A percentile compares a stretch with the other conserved stretches of the same genome.
Evolutionary conservation across 306 rosid species (phyloP).

Genomic region (Dryas alaskensis): DNA sequence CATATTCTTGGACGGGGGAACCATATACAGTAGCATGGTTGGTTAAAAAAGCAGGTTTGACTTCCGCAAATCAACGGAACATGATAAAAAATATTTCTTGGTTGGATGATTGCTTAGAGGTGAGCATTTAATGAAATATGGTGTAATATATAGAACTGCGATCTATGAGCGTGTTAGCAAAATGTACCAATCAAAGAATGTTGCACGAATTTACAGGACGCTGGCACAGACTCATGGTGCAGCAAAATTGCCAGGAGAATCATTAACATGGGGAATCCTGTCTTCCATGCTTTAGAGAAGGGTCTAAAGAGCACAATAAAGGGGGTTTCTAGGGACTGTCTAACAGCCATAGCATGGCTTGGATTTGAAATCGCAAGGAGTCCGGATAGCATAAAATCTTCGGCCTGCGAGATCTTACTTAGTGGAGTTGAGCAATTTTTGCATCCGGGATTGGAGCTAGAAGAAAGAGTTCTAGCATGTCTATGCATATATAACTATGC

Average conservation of each 20-base stretch:
- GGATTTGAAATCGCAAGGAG: conserved; percentile 67
- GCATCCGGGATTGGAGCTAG: conserved; percentile 74
- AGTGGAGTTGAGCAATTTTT: conserved; percentile 63
- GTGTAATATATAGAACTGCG: neutral
- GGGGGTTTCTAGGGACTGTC: conserved; percentile 63
- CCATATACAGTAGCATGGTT: conserved; percentile 77
- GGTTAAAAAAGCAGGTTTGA: conserved; percentile 63
- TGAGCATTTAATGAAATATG: conserved; percentile 21
- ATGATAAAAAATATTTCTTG: conserved; percentile 60
- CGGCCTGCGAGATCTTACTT: conserved; percentile 61
- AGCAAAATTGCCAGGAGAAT: conserved; percentile 52
- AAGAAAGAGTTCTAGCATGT: conserved; percentile 75
- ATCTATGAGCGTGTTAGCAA: neutral
- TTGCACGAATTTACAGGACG: conserved; percentile 56
- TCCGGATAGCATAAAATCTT: conserved; percentile 47
- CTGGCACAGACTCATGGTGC: conserved; percentile 68
- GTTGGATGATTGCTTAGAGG: conserved; percentile 66
- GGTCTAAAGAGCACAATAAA: conserved; percentile 56
- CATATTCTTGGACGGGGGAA: conserved; percentile 73
- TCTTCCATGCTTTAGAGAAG: conserved; percentile 57
- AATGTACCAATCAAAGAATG: conserved; percentile 10
- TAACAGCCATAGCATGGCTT: conserved; percentile 70
- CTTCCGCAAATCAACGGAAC: conserved; percentile 51
- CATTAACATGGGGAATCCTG: conserved; percentile 46
- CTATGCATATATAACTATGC: conserved; percentile 69